Evolutionary conservation across 2,329 filamentous ascomycete genomes (phyloP).

Genomic region (Colletotrichum filicis): DNA sequence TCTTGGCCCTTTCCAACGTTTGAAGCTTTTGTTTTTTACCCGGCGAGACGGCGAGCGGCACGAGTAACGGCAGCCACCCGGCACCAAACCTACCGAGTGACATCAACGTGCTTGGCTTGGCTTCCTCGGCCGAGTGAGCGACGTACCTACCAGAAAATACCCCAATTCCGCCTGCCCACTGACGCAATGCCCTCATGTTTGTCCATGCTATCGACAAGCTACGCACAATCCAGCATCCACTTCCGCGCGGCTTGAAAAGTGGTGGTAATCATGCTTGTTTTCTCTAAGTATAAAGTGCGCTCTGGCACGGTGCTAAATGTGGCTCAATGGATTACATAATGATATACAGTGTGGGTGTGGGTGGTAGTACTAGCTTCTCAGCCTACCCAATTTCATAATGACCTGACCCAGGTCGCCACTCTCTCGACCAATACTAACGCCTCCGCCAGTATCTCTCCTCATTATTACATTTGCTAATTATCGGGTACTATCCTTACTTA

Average conservation of each 20-base stretch:
- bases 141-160: background rate
- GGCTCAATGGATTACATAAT: too few relatives aligned
- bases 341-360: fast-evolving
- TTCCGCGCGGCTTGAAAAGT: conserved; percentile 17
- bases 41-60: conserved; percentile 7
- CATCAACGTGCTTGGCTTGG: conserved; percentile 30
- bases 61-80: conserved; percentile 20
- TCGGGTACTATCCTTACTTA: too few relatives aligned
- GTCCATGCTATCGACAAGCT: background rate
- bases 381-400: fast-evolving
- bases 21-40: background rate
- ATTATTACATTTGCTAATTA: too few relatives aligned
- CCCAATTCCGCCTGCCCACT: background rate
- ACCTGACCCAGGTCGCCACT: too few relatives aligned
- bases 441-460: too few relatives aligned
- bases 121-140: background rate
- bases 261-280: too few relatives aligned
- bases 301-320: too few relatives aligned
- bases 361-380: too few relatives aligned
- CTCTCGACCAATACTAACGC: fast-evolving
- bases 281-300: too few relatives aligned
- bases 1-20: background rate
- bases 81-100: conserved; percentile 9
- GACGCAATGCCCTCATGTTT: conserved; percentile 18
- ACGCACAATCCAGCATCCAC: background rate